Percentiles rank a stretch among this genome's conserved stretches.
These are phyloP conservation scores for Cymbopogon citratus DNA, from an alignment of 176 grass and related monocot species.

Conservation along the genomic window DNA sequence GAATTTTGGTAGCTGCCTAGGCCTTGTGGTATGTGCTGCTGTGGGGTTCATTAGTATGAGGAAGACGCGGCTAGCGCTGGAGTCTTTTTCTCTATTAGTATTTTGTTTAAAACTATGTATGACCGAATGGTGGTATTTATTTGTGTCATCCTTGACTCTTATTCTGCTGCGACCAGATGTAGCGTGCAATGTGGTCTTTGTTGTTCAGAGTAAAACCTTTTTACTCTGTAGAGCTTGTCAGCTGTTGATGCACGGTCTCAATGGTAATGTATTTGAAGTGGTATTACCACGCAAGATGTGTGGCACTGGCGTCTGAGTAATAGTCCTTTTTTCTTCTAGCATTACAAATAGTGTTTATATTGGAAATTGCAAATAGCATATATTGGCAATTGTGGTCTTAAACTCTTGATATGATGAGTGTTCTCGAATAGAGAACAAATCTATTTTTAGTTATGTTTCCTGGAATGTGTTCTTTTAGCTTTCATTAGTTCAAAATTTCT, in stretches of 20 bases:
- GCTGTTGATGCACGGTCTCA: not conserved
- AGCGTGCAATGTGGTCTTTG: not conserved
- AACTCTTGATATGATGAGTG: too few species aligned
- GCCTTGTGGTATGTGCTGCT: slow-evolving; percentile 36
- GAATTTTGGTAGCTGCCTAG: slow-evolving; percentile 70
- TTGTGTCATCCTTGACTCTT: slow-evolving; percentile 47
- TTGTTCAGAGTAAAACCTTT: slow-evolving; percentile 11
- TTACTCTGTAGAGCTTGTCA: not conserved
- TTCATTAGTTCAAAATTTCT: too few species aligned
- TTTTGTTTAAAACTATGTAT: slow-evolving; percentile 43
- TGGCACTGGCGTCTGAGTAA: too few species aligned
- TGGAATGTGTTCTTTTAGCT: too few species aligned
- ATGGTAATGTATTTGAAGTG: not conserved
- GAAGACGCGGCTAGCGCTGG: slow-evolving; percentile 19
- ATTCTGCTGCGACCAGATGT: not conserved
- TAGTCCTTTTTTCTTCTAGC: too few species aligned
- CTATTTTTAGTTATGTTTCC: too few species aligned
- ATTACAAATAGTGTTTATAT: too few species aligned
- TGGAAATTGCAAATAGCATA: too few species aligned
- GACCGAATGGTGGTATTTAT: slow-evolving; percentile 44
- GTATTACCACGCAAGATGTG: too few species aligned
- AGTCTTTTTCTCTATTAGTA: slow-evolving; percentile 26
- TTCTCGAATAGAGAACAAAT: too few species aligned
- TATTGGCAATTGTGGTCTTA: too few species aligned
- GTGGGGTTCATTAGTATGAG: slow-evolving; percentile 21